phyloP scores from a whole-genome alignment of 2,329 filamentous ascomycete species.

The Colletotrichum musicola region DNA sequence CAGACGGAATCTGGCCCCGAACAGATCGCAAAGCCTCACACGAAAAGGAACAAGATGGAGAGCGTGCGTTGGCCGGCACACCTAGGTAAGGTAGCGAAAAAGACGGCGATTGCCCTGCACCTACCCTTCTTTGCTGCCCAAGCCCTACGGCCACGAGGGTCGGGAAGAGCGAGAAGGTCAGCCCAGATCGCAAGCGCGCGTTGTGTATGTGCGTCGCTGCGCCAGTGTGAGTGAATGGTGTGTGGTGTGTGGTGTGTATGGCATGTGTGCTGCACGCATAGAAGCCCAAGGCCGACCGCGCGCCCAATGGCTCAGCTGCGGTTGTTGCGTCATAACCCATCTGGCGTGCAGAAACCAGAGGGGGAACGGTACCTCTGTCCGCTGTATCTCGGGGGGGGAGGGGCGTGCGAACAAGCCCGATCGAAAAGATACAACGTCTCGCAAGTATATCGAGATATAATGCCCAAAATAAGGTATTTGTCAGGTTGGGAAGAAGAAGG shows the following conservation, averaged over 20 bases:
- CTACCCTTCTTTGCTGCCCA: constrained; percentile 9
- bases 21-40: constrained; percentile 1
- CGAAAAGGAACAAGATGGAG: neutral
- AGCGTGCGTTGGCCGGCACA: neutral
- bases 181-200: constrained; percentile 1
- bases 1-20: neutral
- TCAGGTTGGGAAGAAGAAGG: neutral
- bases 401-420: constrained; percentile 12
- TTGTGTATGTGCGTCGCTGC: neutral
- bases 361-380: neutral
- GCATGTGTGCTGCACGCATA: constrained; percentile 6
- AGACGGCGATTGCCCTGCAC: no score
- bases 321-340: constrained; percentile 11
- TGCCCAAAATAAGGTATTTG: neutral
- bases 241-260: no score
- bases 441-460: neutral
- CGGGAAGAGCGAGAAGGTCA: neutral
- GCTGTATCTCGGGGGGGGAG: neutral
- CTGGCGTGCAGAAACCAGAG: neutral
- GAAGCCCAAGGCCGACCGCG: constrained; percentile 17
- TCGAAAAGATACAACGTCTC: neutral
- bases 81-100: no score
- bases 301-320: neutral
- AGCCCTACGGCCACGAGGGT: constrained; percentile 16
- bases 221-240: neutral